phyloP scores from a whole-genome alignment of 345 rosid genomes.

The Arabis alpina region DNA sequence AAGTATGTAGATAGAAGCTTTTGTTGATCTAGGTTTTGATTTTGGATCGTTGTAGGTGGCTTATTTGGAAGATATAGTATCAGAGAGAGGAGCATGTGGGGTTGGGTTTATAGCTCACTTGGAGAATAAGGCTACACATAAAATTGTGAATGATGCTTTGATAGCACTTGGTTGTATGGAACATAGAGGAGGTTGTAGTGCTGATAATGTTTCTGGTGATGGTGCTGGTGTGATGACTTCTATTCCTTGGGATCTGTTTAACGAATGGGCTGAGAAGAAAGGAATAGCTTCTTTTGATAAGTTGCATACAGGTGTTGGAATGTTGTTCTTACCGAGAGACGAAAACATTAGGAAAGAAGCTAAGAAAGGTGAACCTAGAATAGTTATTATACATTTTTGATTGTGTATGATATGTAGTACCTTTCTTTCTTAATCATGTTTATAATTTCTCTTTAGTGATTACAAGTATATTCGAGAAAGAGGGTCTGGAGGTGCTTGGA shows the following conservation, averaged over 20 bases:
- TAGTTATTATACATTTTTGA: constrained; percentile 17
- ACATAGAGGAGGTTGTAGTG: constrained; percentile 99
- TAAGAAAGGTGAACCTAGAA: constrained; percentile 64
- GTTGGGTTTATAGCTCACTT: constrained; percentile 95
- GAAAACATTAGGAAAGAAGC: constrained; percentile 64
- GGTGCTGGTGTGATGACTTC: constrained; percentile 98
- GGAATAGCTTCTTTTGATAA: constrained; percentile 80
- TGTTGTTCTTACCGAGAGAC: constrained; percentile 85
- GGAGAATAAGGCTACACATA: constrained; percentile 85
- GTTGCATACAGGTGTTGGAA: constrained; percentile 90
- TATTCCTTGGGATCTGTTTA: constrained; percentile 92
- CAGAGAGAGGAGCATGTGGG: constrained; percentile 97
- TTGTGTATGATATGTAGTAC: constrained; percentile 16
- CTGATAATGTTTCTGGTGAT: constrained; percentile 96
- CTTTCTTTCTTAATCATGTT: constrained; percentile 27
- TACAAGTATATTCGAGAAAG: constrained; percentile 78
- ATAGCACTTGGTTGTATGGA: constrained; percentile 98
- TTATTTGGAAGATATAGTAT: constrained; percentile 77
- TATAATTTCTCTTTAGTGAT: constrained; percentile 57
- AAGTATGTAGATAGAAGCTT: constrained; percentile 11
- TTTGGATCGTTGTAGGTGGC: constrained; percentile 57
- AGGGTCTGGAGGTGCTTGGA: constrained; percentile 98
- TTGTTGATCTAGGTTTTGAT: constrained; percentile 32
- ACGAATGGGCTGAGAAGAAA: constrained; percentile 75
- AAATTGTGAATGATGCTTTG: constrained; percentile 75